Base-by-base conservation (phyloP, 345 rosid genomes). In the Rhizophora mangle region DNA sequence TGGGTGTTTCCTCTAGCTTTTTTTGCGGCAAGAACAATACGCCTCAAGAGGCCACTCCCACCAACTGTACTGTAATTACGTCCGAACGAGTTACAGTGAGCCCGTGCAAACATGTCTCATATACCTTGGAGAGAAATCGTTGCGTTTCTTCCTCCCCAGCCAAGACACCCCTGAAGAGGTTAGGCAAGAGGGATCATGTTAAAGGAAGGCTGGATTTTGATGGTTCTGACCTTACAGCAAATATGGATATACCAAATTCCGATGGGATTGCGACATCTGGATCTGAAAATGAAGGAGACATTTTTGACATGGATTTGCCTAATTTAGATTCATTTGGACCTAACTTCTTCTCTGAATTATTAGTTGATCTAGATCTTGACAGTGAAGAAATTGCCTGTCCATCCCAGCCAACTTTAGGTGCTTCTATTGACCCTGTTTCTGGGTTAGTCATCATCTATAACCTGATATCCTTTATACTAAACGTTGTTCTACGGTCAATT, bases 131-230 rank as follows among this genome's bases (percentile, higher is more conserved):
- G 78, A 90, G 91, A 63, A 90, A 86, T 78, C 92, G 73, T 61
- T 74, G 84, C 71, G 76, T 87, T 74, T 88, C 97, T 73, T 81
- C 95, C 55, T 81, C 88, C 2, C 98, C 97, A 0, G 73, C 65
- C 58, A 92, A 90, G 81, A 57, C 87, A n/a, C 80, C 75, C 43
- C 51, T 63, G 69, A 85, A 71, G 76, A 84, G 86, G 80, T 34
- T 72, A 1, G 80, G 68, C 64, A 88, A 79, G 82, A 82, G 94
- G 74, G 92, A 85, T 67, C 83, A 82, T 64, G 94, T 90, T 24
- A 95, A 92, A 71, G 92, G 97, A 74, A 87, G 94, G 79, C 86
- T 96, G 20, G 92, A 92, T 74, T 96, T 96, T 32, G 94, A 86
- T 79, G 89, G 82, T 67, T 76, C 92, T 51, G 89, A 88, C 62